phyloP scores from a whole-genome alignment of 176 grass and related monocot genomes.

The Microstegium vimineum region DNA sequence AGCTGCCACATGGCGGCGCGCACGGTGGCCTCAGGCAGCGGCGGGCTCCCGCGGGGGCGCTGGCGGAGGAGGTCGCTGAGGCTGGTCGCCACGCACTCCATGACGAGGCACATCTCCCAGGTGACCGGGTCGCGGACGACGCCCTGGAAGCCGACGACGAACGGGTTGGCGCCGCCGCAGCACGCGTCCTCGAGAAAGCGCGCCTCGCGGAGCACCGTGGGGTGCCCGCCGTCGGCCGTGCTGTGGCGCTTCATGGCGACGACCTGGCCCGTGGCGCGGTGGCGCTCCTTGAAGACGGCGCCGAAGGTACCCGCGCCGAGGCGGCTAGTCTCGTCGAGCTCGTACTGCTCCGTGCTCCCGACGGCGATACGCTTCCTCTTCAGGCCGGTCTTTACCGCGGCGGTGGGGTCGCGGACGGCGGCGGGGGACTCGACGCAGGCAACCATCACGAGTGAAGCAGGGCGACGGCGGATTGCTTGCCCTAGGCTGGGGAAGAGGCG shows the following conservation, averaged over 20 bases:
- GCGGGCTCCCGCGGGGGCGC: not conserved
- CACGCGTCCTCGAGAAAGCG: not conserved
- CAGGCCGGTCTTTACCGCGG: not conserved
- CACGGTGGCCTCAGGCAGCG: not conserved
- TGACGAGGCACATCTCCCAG: not conserved
- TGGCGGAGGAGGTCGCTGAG: not conserved
- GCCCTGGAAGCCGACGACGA: not conserved
- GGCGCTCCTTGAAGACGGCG: not conserved
- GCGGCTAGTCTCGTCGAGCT: not conserved
- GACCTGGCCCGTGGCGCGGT: not conserved
- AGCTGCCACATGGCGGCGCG: not conserved
- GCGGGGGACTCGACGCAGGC: too few species aligned
- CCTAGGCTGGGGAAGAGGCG: too few species aligned
- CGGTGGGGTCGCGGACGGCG: not conserved
- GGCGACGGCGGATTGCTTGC: too few species aligned
- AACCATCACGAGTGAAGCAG: too few species aligned
- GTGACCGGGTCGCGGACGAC: not conserved
- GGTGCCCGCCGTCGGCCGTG: not conserved
- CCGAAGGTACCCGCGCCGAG: not conserved
- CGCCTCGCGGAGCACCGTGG: not conserved
- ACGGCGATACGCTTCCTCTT: not conserved
- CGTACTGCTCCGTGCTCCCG: not conserved
- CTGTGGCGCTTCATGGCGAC: not conserved
- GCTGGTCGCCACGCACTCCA: not conserved
- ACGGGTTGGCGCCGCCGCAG: not conserved